Conservation (phyloP, 805 yeast genomes). For the Saccharomycopsis sp. region DNA sequence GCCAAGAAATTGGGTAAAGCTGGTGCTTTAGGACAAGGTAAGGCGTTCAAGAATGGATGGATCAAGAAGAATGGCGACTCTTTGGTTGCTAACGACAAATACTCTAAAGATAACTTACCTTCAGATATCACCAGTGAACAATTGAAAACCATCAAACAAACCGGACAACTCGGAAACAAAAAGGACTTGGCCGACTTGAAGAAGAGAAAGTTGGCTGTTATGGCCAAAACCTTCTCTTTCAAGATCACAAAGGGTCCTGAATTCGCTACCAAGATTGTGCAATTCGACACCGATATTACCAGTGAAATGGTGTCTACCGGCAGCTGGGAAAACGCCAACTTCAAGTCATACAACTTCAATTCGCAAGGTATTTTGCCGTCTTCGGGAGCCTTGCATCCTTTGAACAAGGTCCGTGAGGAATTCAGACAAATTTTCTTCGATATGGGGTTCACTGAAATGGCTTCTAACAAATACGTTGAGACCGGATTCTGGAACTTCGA, state of each 20-base stretch:
- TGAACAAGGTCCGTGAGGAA: slow-evolving; percentile 94
- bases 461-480: slow-evolving; percentile 96
- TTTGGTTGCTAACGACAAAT: slow-evolving; percentile 50
- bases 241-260: slow-evolving; percentile 73
- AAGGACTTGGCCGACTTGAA: slow-evolving; percentile 79
- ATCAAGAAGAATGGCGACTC: slow-evolving; percentile 79
- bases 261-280: slow-evolving; percentile 73
- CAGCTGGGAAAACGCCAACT: slow-evolving; percentile 73
- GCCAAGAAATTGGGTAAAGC: slow-evolving; percentile 64
- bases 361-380: slow-evolving; percentile 85
- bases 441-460: slow-evolving; percentile 99
- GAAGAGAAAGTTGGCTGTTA: slow-evolving; percentile 79
- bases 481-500: slow-evolving; percentile 99
- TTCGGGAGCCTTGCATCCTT: slow-evolving; percentile 94
- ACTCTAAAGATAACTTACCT: slow-evolving; percentile 43
- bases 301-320: slow-evolving; percentile 84
- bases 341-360: slow-evolving; percentile 93
- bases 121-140: slow-evolving; percentile 61
- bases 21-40: slow-evolving; percentile 92
- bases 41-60: slow-evolving; percentile 98
- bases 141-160: slow-evolving; percentile 47
- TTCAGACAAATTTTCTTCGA: slow-evolving; percentile 96
- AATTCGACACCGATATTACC: slow-evolving; percentile 89
- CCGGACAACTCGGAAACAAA: slow-evolving; percentile 52
- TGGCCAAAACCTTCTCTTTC: slow-evolving; percentile 71